Conservation (phyloP, 2,329 filamentous ascomycete species). For the Grosmannia huntii region DNA sequence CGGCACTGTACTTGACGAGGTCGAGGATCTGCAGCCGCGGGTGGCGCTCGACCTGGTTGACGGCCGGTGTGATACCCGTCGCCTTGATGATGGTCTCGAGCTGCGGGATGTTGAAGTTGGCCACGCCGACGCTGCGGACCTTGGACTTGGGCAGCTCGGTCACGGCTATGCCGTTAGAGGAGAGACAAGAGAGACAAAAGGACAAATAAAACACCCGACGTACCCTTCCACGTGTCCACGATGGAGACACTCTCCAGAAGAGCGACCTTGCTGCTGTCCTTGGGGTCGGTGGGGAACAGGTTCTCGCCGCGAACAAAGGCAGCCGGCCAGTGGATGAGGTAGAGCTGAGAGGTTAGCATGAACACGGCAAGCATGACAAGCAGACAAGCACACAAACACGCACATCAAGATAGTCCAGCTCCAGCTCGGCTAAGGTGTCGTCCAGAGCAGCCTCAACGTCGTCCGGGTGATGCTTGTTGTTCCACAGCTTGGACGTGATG, state of each 20-base stretch:
- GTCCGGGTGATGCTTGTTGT: constrained; percentile 51
- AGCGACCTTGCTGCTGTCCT: constrained; percentile 12
- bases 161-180: constrained; percentile 33
- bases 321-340: constrained; percentile 52
- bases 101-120: constrained; percentile 46
- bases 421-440: constrained; percentile 41
- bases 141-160: constrained; percentile 20
- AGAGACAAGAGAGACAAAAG: constrained; percentile 19
- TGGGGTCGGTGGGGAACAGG: background rate
- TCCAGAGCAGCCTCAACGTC: constrained; percentile 42
- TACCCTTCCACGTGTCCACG: constrained; percentile 26
- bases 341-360: constrained; percentile 26
- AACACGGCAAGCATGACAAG: background rate
- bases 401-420: constrained; percentile 44
- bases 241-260: constrained; percentile 23
- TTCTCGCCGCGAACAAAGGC: constrained; percentile 19
- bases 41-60: constrained; percentile 60
- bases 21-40: constrained; percentile 47
- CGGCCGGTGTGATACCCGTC: constrained; percentile 44
- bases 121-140: constrained; percentile 43
- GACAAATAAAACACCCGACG: background rate
- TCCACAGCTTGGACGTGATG: constrained; percentile 56
- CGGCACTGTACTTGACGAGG: constrained; percentile 45
- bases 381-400: constrained; percentile 5
- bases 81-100: constrained; percentile 43